These are phyloP conservation scores for Saccharomyces cerevisiae DNA, from an alignment of 805 yeast genomes.

Conservation along the genomic window DNA sequence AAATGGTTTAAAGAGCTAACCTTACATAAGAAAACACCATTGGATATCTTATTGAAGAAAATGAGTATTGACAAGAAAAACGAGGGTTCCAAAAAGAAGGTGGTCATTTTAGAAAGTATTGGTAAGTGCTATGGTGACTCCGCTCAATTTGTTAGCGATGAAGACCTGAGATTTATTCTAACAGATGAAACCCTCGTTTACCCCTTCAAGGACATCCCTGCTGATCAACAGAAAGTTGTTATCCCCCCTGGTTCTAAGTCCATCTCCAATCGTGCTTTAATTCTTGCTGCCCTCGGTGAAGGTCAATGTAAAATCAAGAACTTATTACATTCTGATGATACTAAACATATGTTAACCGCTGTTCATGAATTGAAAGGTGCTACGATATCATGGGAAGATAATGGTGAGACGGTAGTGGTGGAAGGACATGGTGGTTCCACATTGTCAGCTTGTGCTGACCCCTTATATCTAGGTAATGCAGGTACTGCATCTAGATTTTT, in stretches of 20 bases:
- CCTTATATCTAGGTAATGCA: constrained; percentile 88
- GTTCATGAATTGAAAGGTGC: constrained; percentile 76
- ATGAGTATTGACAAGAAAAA: constrained; percentile 97
- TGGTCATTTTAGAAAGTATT: constrained; percentile 72
- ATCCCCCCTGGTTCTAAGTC: constrained; percentile 97
- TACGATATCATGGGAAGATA: constrained; percentile 68
- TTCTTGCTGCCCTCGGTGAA: constrained; percentile 82
- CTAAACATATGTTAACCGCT: constrained; percentile 89
- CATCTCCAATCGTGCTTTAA: constrained; percentile 88
- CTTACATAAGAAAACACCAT: constrained; percentile 61
- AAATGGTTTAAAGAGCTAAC: constrained; percentile 63
- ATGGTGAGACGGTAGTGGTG: constrained; percentile 82
- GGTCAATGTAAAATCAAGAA: constrained; percentile 81
- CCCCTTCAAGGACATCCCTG: constrained; percentile 37
- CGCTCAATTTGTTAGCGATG: constrained; percentile 78
- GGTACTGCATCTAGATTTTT: constrained; percentile 96
- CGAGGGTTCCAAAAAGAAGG: constrained; percentile 83
- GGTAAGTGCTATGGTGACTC: constrained; percentile 84
- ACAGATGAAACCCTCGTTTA: constrained; percentile 73
- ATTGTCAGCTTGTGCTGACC: constrained; percentile 52
- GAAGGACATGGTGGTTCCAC: constrained; percentile 77
- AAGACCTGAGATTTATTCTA: constrained; percentile 69
- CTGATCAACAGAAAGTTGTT: constrained; percentile 34
- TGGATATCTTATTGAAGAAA: constrained; percentile 62
- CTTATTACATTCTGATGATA: constrained; percentile 90